Conservation (phyloP, 2,329 filamentous ascomycete genomes). For the Pseudogymnoascus sp. region DNA sequence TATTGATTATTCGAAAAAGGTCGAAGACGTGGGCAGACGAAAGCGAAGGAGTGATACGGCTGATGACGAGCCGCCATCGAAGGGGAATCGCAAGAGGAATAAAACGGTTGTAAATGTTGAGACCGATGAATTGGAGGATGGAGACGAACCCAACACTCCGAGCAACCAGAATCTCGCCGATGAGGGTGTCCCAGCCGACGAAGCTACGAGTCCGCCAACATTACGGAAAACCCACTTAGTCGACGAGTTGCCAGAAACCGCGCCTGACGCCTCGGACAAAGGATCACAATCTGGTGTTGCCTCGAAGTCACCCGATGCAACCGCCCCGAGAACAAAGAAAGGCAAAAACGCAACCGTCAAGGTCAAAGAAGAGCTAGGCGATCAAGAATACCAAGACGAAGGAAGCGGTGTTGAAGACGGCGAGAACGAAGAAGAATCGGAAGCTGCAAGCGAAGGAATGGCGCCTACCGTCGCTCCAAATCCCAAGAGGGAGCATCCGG, state of each 20-base stretch:
- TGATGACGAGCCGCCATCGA: not conserved
- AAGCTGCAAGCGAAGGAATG: not conserved
- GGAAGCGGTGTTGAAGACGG: constrained; percentile 2
- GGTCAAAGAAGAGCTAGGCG: not conserved
- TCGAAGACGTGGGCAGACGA: not conserved
- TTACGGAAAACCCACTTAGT: not conserved
- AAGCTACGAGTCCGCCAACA: not conserved
- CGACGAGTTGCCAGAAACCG: not conserved
- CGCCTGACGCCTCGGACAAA: not conserved
- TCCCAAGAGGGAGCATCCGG: not conserved
- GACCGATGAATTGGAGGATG: not conserved
- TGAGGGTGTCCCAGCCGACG: not conserved
- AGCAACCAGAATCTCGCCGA: not conserved
- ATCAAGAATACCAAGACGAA: constrained; percentile 1
- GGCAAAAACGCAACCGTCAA: not conserved
- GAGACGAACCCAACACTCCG: not conserved
- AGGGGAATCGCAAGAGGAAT: not conserved
- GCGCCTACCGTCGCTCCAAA: not conserved
- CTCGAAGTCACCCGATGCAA: not conserved
- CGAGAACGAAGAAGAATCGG: not conserved
- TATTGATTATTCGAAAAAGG: not conserved
- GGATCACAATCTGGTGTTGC: not conserved
- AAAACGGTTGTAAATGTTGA: not conserved
- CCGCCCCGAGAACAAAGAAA: not conserved
- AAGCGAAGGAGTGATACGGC: not conserved